Evolutionary conservation across 1,139 yeast species (phyloP).

Genomic region (Magnusiomyces tetraspermus): DNA sequence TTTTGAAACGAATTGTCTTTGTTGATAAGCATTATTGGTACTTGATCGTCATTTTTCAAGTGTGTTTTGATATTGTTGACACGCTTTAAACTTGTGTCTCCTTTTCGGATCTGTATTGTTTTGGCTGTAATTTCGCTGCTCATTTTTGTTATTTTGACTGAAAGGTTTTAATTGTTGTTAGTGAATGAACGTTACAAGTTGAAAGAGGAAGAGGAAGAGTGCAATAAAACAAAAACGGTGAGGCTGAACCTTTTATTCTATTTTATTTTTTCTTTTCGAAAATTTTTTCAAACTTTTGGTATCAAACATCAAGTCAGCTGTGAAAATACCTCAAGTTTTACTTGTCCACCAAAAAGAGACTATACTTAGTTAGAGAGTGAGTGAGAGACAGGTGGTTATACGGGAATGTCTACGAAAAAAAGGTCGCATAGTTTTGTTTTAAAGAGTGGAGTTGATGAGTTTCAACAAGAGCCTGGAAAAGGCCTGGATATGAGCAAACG

Average conservation of each 20-base stretch:
- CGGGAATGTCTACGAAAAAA: not conserved
- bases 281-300: no score
- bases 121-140: not conserved
- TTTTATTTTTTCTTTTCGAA: no score
- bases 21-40: slow-evolving; percentile 15
- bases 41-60: slow-evolving; percentile 5
- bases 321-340: no score
- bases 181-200: no score
- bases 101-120: slow-evolving; percentile 13
- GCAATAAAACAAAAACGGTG: no score
- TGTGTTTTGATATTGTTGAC: slow-evolving; percentile 10
- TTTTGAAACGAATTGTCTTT: slow-evolving; percentile 21
- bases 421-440: not conserved
- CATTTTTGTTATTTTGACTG: not conserved
- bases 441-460: not conserved
- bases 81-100: slow-evolving; percentile 17
- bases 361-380: not conserved
- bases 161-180: no score
- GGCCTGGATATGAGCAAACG: not conserved
- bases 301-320: no score
- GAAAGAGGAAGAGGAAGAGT: no score
- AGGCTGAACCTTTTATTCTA: no score
- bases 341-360: no score
- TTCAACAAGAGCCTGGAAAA: not conserved
- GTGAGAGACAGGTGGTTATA: not conserved